Evolutionary conservation across 768 basidiomycete species (phyloP).

Genomic region (Rickenella mellea): DNA sequence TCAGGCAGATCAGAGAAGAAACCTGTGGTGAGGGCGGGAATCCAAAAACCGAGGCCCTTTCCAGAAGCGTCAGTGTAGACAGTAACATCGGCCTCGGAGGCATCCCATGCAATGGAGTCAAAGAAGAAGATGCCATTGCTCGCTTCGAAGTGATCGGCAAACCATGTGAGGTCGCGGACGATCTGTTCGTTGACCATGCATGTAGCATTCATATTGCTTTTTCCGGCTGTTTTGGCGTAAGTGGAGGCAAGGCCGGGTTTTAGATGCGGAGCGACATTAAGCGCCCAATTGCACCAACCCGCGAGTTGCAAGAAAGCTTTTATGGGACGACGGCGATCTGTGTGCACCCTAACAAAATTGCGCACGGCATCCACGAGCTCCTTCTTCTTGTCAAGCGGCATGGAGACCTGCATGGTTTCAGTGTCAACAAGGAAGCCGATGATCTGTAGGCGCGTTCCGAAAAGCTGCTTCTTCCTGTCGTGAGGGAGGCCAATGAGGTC

Average conservation of each 20-base stretch:
- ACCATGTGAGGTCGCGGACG: slow-evolving; percentile 4
- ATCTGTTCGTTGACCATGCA: background rate
- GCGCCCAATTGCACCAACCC: slow-evolving; percentile 5
- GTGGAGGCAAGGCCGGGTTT: slow-evolving; percentile 2
- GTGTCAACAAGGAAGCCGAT: slow-evolving; percentile 6
- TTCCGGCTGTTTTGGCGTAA: slow-evolving; percentile 4
- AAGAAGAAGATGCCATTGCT: slow-evolving; percentile 2
- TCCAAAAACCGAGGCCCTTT: slow-evolving; percentile 4
- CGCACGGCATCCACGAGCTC: background rate
- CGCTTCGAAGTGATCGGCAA: background rate
- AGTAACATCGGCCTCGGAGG: slow-evolving; percentile 1
- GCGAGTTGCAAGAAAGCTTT: slow-evolving; percentile 3
- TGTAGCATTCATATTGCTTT: background rate
- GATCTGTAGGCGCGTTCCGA: slow-evolving; percentile 1
- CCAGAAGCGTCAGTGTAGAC: slow-evolving; percentile 1
- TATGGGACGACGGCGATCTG: slow-evolving; percentile 3
- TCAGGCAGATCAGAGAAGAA: slow-evolving; percentile 10
- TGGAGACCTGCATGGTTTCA: slow-evolving; percentile 2
- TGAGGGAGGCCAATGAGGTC: slow-evolving; percentile 8
- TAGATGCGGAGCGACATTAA: slow-evolving; percentile 4
- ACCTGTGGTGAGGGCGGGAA: too few relatives aligned
- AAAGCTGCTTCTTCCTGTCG: slow-evolving; percentile 6
- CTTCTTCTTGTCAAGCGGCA: background rate
- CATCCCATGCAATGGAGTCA: slow-evolving; percentile 3
- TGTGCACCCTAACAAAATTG: background rate